phyloP scores from a whole-genome alignment of 2,329 filamentous ascomycete genomes.

The Parafenestella ontariensis region DNA sequence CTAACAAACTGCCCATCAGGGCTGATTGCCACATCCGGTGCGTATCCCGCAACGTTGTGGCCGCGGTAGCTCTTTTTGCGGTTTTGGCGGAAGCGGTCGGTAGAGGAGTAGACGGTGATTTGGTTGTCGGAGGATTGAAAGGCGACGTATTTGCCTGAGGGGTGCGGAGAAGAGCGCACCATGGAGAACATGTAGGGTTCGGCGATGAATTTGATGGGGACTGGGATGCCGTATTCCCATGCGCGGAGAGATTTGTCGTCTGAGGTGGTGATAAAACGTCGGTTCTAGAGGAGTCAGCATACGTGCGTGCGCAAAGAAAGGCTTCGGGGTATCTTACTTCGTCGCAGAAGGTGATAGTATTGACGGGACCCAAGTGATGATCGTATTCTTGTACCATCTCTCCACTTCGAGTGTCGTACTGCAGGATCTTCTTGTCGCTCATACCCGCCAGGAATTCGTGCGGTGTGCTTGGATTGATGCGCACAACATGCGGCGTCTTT shows the following conservation, averaged over 20 bases:
- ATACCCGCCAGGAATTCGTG: constrained; percentile 96
- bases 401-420: constrained; percentile 86
- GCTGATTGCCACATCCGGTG: constrained; percentile 85
- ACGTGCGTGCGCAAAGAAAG: not conserved
- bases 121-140: constrained; percentile 96
- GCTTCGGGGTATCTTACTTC: constrained; percentile 52
- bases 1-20: constrained; percentile 92
- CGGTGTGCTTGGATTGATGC: constrained; percentile 85
- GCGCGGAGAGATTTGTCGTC: constrained; percentile 96
- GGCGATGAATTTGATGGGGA: constrained; percentile 97
- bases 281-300: constrained; percentile 57
- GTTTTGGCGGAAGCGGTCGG: constrained; percentile 96
- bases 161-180: constrained; percentile 83
- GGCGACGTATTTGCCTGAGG: constrained; percentile 90
- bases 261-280: constrained; percentile 96
- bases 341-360: constrained; percentile 96
- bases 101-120: constrained; percentile 92
- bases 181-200: constrained; percentile 98
- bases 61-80: constrained; percentile 95
- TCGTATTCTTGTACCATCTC: constrained; percentile 97
- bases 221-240: constrained; percentile 98
- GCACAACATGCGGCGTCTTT: constrained; percentile 92
- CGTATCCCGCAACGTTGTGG: constrained; percentile 94
- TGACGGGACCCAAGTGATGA: constrained; percentile 96
- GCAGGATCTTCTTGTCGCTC: constrained; percentile 98